A percentile compares a stretch with the other conserved stretches of the same genome.
Conservation (phyloP, 2,329 filamentous ascomycete species). For the Geosmithia putterillii region DNA sequence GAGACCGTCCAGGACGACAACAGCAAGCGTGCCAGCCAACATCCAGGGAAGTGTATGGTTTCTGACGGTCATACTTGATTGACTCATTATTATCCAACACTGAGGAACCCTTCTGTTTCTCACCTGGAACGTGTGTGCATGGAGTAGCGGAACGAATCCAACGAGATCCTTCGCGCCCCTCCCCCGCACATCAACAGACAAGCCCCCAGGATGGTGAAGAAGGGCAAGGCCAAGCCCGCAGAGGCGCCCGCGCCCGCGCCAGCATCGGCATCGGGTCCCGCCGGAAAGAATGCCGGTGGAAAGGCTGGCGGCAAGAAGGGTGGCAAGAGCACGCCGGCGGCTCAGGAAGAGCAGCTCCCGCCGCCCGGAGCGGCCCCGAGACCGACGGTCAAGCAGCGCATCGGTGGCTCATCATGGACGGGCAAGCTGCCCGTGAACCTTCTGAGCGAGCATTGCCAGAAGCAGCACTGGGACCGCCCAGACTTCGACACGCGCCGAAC, state of each 20-base stretch:
- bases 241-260: conserved; percentile 20
- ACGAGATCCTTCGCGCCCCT: no score
- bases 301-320: conserved; percentile 26
- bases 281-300: conserved; percentile 36
- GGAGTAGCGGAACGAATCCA: no score
- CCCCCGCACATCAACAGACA: not conserved
- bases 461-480: conserved; percentile 88
- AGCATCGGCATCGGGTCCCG: conserved; percentile 14
- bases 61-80: not conserved
- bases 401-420: conserved; percentile 93
- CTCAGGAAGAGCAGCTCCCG: conserved; percentile 16
- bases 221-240: conserved; percentile 36
- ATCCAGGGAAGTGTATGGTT: not conserved
- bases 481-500: conserved; percentile 77
- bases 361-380: conserved; percentile 33
- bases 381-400: conserved; percentile 64
- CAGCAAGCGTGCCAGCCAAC: not conserved
- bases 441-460: conserved; percentile 88
- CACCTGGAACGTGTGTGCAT: no score
- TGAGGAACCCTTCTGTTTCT: no score
- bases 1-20: not conserved
- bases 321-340: conserved; percentile 15
- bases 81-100: no score
- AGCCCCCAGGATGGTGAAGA: conserved; percentile 18
- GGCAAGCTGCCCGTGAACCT: conserved; percentile 92